These are phyloP conservation scores for Penicillium lagena DNA, from an alignment of 495 filamentous ascomycete genomes.

Conservation along the genomic window DNA sequence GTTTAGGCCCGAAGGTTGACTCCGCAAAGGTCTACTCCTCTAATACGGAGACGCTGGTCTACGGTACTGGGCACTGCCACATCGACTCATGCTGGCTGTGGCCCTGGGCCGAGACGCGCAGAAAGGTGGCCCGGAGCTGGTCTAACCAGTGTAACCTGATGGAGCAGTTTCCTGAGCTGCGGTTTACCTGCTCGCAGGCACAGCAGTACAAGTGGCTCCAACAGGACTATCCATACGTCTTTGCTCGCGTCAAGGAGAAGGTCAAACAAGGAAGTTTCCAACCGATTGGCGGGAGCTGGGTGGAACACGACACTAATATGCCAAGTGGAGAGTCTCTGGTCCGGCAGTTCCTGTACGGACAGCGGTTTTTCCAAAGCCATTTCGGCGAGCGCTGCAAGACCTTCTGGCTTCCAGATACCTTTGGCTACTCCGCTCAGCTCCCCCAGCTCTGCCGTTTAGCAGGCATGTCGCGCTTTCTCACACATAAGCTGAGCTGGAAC, in stretches of 20 bases:
- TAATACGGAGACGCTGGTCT: constrained; percentile 67
- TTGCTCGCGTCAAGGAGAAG: constrained; percentile 86
- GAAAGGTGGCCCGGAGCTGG: constrained; percentile 94
- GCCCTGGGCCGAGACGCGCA: constrained; percentile 96
- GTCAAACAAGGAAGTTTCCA: constrained; percentile 88
- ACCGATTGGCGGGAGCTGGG: constrained; percentile 95
- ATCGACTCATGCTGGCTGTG: constrained; percentile 98
- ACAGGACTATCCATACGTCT: constrained; percentile 76
- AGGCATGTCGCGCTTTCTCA: constrained; percentile 96
- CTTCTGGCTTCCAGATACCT: constrained; percentile 97
- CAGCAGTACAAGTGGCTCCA: constrained; percentile 99
- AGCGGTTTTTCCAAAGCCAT: constrained; percentile 87
- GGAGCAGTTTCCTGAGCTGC: constrained; percentile 89
- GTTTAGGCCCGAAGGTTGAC: constrained; percentile 74
- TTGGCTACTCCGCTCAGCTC: constrained; percentile 91
- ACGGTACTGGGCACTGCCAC: constrained; percentile 90
- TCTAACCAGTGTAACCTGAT: constrained; percentile 91
- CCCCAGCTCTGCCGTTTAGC: constrained; percentile 87
- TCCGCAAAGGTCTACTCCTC: constrained; percentile 81
- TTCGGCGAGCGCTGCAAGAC: constrained; percentile 85
- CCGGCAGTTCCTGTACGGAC: constrained; percentile 89
- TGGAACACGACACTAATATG: constrained; percentile 98
- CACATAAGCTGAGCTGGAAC: constrained; percentile 94
- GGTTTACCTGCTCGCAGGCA: constrained; percentile 86
- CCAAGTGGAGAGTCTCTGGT: constrained; percentile 91